Evolutionary conservation across 495 filamentous ascomycete species (phyloP).

Genomic region (Aspergillus hancockii): DNA sequence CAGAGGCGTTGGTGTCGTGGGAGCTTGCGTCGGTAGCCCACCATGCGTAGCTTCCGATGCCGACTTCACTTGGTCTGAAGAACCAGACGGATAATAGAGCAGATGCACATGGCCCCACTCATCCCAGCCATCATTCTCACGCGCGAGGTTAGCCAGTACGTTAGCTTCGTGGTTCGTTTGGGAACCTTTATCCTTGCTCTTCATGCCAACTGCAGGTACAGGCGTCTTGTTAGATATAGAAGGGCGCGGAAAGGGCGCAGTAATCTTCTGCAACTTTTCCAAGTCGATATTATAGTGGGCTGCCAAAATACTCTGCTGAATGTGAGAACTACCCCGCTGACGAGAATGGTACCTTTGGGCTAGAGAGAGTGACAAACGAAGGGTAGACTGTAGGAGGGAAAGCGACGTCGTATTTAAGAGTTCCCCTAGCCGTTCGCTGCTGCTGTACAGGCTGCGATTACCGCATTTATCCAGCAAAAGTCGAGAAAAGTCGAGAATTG

Average conservation of each 20-base stretch:
- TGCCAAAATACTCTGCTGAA: constrained; percentile 72
- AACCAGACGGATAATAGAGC: constrained; percentile 59
- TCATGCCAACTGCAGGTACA: constrained; percentile 52
- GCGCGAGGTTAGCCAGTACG: constrained; percentile 72
- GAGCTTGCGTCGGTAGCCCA: constrained; percentile 31
- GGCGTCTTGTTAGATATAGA: constrained; percentile 39
- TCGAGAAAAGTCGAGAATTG: constrained; percentile 79
- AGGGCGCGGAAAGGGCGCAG: constrained; percentile 78
- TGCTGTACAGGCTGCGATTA: constrained; percentile 93
- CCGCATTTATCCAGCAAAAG: constrained; percentile 92
- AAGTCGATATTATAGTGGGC: constrained; percentile 95
- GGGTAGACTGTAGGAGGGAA: constrained; percentile 68
- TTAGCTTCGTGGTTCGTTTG: constrained; percentile 61
- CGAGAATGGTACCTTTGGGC: constrained; percentile 91
- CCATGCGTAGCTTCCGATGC: constrained; percentile 29
- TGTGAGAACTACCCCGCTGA: constrained; percentile 63
- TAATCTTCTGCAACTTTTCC: constrained; percentile 79
- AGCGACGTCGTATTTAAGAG: constrained; percentile 85
- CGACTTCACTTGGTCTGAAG: constrained; percentile 31
- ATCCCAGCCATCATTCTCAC: constrained; percentile 56
- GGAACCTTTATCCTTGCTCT: constrained; percentile 72
- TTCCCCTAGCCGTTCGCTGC: constrained; percentile 82
- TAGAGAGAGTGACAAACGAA: constrained; percentile 77
- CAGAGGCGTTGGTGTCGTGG: constrained; percentile 53
- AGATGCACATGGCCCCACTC: constrained; percentile 68